phyloP scores from a whole-genome alignment of 768 basidiomycete species.

The Harrya chromipes region DNA sequence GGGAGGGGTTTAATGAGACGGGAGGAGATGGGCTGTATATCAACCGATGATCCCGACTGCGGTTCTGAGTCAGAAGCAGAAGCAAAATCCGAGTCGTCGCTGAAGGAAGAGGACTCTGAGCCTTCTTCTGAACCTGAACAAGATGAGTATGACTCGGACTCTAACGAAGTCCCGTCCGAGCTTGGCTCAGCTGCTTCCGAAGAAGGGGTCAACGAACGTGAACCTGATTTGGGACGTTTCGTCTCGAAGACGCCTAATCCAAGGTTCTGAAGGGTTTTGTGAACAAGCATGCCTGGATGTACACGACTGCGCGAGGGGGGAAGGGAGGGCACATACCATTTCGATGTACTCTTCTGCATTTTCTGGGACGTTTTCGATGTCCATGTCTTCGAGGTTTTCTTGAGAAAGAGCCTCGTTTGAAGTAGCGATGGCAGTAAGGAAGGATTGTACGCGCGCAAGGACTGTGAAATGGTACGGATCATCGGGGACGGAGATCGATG shows the following conservation, averaged over 20 bases:
- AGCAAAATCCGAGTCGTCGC: constrained; percentile 7
- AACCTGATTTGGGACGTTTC: constrained; percentile 20
- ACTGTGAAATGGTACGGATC: constrained; percentile 39
- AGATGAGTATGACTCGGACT: constrained; percentile 10
- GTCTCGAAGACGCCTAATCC: constrained; percentile 61
- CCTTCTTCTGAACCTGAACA: constrained; percentile 12
- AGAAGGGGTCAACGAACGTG: constrained; percentile 11
- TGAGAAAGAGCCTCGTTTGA: constrained; percentile 55
- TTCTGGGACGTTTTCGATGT: constrained; percentile 61
- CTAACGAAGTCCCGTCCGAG: constrained; percentile 10
- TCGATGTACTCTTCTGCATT: constrained; percentile 56
- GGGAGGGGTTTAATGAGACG: constrained; percentile 50
- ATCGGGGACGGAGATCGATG: constrained; percentile 1
- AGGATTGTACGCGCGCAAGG: constrained; percentile 60
- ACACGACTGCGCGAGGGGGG: not conserved
- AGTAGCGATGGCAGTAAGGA: constrained; percentile 63
- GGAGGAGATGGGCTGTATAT: constrained; percentile 40
- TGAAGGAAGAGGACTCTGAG: constrained; percentile 6
- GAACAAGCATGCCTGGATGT: not conserved
- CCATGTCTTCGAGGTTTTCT: constrained; percentile 54
- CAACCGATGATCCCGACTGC: constrained; percentile 16
- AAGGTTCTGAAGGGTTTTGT: constrained; percentile 45
- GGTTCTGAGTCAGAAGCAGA: constrained; percentile 9
- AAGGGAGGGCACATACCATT: constrained; percentile 44
- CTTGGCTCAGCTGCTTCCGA: constrained; percentile 4